Conservation (phyloP, 2,329 filamentous ascomycete species). For the Mycogone perniciosa region DNA sequence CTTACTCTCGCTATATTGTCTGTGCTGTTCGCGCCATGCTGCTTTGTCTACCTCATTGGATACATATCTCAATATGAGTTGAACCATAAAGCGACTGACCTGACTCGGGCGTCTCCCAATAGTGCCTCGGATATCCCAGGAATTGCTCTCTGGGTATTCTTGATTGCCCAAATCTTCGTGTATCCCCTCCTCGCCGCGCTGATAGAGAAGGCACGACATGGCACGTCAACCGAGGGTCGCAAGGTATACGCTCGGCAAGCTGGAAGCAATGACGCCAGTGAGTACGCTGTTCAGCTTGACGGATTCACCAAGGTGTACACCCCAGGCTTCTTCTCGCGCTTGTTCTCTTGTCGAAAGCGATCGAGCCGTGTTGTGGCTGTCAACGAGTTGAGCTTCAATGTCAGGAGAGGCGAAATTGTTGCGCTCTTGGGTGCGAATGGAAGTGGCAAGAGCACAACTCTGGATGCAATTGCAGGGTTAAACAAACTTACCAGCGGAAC, state of each 20-base stretch:
- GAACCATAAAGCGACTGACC: constrained; percentile 50
- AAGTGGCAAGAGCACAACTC: constrained; percentile 81
- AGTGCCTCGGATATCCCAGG: constrained; percentile 65
- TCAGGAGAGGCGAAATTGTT: constrained; percentile 73
- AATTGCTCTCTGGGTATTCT: constrained; percentile 70
- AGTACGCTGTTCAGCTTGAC: constrained; percentile 61
- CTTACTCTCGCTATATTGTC: constrained; percentile 63
- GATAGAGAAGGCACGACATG: constrained; percentile 68
- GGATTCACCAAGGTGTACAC: constrained; percentile 73
- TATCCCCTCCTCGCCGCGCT: constrained; percentile 71
- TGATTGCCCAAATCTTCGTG: constrained; percentile 68
- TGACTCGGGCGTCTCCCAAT: constrained; percentile 55
- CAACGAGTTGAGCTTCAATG: constrained; percentile 62
- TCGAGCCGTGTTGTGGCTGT: constrained; percentile 69
- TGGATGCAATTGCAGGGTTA: constrained; percentile 81
- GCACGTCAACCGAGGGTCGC: constrained; percentile 60
- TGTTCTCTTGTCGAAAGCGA: constrained; percentile 42
- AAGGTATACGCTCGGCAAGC: constrained; percentile 38
- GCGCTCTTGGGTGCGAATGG: constrained; percentile 85
- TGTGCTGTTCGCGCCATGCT: constrained; percentile 78
- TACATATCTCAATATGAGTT: constrained; percentile 72
- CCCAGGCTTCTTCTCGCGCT: constrained; percentile 54
- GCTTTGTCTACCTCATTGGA: constrained; percentile 75
- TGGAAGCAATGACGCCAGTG: constrained; percentile 21
- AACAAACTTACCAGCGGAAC: constrained; percentile 68